These are phyloP conservation scores for Pterocarpus santalinus DNA, from an alignment of 306 rosid genomes.

Conservation along the genomic window DNA sequence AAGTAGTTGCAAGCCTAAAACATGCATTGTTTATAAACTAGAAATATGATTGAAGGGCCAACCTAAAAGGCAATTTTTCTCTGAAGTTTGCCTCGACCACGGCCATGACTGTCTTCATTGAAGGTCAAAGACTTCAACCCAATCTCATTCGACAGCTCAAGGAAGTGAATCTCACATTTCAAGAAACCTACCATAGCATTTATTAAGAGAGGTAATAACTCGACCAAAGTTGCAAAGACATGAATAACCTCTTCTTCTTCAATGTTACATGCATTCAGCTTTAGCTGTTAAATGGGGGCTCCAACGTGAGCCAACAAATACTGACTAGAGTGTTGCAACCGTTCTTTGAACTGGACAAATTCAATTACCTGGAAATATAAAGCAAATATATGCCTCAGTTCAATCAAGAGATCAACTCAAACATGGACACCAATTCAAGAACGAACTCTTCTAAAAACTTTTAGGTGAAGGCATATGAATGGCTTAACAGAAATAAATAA, in stretches of 20 bases:
- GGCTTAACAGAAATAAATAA: slow-evolving; percentile 13
- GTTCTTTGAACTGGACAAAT: slow-evolving; percentile 94
- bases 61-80: no score
- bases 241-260: slow-evolving; percentile 86
- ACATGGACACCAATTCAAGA: slow-evolving; percentile 1
- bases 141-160: no score
- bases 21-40: no score
- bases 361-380: slow-evolving; percentile 82
- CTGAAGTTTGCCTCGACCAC: no score
- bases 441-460: no score
- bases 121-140: no score
- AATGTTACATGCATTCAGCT: slow-evolving; percentile 80
- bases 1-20: no score
- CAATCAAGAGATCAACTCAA: slow-evolving; percentile 16
- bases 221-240: slow-evolving; percentile 32
- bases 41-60: no score
- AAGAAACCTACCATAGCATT: slow-evolving; percentile 35
- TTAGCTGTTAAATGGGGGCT: slow-evolving; percentile 77
- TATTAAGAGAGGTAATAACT: slow-evolving; percentile 30
- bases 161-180: no score
- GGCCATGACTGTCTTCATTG: no score
- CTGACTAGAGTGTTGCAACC: slow-evolving; percentile 83
- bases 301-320: slow-evolving; percentile 84
- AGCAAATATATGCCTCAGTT: slow-evolving; percentile 13
- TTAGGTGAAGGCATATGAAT: no score